Percentiles rank a stretch among this genome's conserved stretches.
Evolutionary conservation across 805 yeast genomes (phyloP).

Genomic region (Saturnispora halmiae): DNA sequence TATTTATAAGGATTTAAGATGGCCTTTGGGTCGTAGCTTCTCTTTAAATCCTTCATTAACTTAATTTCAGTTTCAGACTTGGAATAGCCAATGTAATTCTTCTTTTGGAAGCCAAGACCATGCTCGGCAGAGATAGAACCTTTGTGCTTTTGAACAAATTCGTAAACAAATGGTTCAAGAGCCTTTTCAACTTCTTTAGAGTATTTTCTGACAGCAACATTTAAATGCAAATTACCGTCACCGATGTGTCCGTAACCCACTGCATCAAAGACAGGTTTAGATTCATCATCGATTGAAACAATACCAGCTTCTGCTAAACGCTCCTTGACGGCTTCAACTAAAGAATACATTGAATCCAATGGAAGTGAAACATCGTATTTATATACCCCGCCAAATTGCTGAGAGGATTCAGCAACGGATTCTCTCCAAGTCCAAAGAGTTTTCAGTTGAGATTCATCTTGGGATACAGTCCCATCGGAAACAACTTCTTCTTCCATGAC

Average conservation of each 20-base stretch:
- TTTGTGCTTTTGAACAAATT: conserved; percentile 61
- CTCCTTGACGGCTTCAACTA: conserved; percentile 70
- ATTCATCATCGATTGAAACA: conserved; percentile 51
- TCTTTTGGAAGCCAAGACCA: conserved; percentile 96
- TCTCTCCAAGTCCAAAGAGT: conserved; percentile 96
- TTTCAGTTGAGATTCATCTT: conserved; percentile 79
- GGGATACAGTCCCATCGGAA: conserved; percentile 92
- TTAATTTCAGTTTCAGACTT: conserved; percentile 63
- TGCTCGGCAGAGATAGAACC: conserved; percentile 98
- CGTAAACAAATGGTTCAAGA: conserved; percentile 91
- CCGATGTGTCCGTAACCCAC: conserved; percentile 98
- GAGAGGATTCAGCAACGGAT: conserved; percentile 80
- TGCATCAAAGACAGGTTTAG: conserved; percentile 73
- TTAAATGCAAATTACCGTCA: conserved; percentile 92
- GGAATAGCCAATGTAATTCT: conserved; percentile 76
- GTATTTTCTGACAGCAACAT: conserved; percentile 83
- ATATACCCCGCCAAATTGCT: conserved; percentile 86
- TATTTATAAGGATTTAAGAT: conserved; percentile 95
- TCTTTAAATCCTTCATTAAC: conserved; percentile 70
- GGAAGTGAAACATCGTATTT: conserved; percentile 96
- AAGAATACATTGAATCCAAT: conserved; percentile 64
- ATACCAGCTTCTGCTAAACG: conserved; percentile 49
- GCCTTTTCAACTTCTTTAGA: conserved; percentile 66
- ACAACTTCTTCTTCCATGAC: conserved; percentile 81
- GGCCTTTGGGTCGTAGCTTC: conserved; percentile 81